These are phyloP conservation scores for Phlebopus sp. DNA, from an alignment of 1,284 basidiomycete genomes.

Conservation along the genomic window DNA sequence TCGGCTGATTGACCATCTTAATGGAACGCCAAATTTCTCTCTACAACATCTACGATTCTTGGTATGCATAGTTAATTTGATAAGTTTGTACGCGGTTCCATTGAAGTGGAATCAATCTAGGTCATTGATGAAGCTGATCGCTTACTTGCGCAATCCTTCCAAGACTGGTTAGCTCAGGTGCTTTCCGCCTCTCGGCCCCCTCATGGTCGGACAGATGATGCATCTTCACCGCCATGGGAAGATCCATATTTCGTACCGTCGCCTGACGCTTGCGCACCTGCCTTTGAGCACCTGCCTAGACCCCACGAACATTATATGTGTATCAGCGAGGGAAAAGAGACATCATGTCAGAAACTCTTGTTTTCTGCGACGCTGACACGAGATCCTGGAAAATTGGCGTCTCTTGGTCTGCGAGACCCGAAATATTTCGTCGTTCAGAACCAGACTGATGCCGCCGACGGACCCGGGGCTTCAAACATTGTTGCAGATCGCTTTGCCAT, in stretches of 20 bases:
- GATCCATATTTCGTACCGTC: slow-evolving; percentile 17
- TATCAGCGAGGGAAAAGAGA: slow-evolving; percentile 50
- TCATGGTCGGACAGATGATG: slow-evolving; percentile 7
- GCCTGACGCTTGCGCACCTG: slow-evolving; percentile 60
- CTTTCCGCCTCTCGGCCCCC: slow-evolving; percentile 56
- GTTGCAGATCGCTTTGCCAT: slow-evolving; percentile 80
- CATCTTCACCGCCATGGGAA: slow-evolving; percentile 2
- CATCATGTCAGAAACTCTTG: slow-evolving; percentile 90
- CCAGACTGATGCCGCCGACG: slow-evolving; percentile 38
- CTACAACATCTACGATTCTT: slow-evolving; percentile 93
- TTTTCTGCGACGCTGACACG: slow-evolving; percentile 96
- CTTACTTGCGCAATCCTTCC: slow-evolving; percentile 91
- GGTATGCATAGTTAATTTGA: slow-evolving; percentile 36
- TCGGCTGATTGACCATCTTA: slow-evolving; percentile 90
- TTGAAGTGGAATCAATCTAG: slow-evolving; percentile 37
- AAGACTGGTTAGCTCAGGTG: slow-evolving; percentile 89
- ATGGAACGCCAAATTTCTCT: slow-evolving; percentile 85
- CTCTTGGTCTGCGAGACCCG: slow-evolving; percentile 76
- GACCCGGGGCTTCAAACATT: slow-evolving; percentile 43
- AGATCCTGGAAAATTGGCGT: slow-evolving; percentile 89
- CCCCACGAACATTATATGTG: slow-evolving; percentile 43
- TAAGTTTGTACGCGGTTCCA: neutral
- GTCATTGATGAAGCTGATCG: slow-evolving; percentile 98
- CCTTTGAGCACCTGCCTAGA: slow-evolving; percentile 47
- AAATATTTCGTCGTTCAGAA: slow-evolving; percentile 86